Percentiles rank a stretch among this genome's conserved stretches.
Evolutionary conservation across 352 stramenopile species (phyloP).

Genomic region (Globisporangium alternatum): DNA sequence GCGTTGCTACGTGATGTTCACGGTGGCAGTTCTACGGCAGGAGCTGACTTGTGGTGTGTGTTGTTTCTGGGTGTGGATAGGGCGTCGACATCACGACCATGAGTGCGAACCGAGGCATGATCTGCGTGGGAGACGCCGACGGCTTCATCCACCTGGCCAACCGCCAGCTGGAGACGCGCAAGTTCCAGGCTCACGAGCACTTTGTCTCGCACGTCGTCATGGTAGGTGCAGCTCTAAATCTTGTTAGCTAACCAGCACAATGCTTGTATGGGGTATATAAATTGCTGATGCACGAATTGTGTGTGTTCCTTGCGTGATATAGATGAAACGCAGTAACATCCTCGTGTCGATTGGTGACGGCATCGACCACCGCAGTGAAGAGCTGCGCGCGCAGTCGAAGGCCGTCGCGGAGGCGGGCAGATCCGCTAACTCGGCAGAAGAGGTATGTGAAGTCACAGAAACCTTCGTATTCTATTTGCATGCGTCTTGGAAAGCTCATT

Average conservation of each 20-base stretch:
- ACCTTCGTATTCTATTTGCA: neutral
- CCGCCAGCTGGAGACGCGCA: conserved; percentile 73
- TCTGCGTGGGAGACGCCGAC: conserved; percentile 81
- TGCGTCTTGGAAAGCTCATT: neutral
- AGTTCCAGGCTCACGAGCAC: conserved; percentile 82
- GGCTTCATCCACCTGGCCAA: conserved; percentile 85
- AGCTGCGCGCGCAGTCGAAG: conserved; percentile 75
- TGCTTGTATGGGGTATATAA: neutral
- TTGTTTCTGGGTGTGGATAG: conserved; percentile 24
- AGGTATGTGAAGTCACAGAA: conserved; percentile 25
- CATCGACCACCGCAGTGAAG: conserved; percentile 77
- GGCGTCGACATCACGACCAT: conserved; percentile 84
- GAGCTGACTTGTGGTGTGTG: neutral
- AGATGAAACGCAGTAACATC: conserved; percentile 89
- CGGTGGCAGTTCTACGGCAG: neutral
- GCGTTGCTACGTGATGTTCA: conserved; percentile 9
- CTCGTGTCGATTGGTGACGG: conserved; percentile 84
- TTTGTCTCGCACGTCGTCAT: conserved; percentile 89
- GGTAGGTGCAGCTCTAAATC: conserved; percentile 30
- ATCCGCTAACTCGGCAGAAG: conserved; percentile 42
- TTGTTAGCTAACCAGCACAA: neutral
- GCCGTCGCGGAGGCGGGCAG: conserved; percentile 73
- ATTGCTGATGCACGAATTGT: neutral
- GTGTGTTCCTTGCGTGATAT: conserved; percentile 7
- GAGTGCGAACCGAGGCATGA: conserved; percentile 84